Evolutionary conservation across 2,329 filamentous ascomycete genomes (phyloP), one percentile per base, ranked within the genome.

Genomic region (Acarospora socialis): DNA sequence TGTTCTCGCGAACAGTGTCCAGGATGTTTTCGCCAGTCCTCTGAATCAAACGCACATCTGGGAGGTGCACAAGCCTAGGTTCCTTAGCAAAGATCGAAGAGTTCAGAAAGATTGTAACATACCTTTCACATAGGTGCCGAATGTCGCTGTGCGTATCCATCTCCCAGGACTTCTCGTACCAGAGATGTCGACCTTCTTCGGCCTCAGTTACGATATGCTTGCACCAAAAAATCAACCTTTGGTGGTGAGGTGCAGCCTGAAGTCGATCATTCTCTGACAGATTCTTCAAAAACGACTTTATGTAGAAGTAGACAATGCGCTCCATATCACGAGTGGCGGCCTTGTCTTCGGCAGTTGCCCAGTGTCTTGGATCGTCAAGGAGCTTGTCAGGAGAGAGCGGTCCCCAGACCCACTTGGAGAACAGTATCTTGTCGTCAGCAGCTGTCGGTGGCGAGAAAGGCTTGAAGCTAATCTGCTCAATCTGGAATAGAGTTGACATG

Each of bases 11-110:
- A n/a, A 36, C n/a, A 21, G 32, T 32, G 3, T 32, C 12, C 8
- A 29, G 9, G 10, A 36, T 15, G 12, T 32, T 20, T 21, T 36
- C 23, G 15, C 34, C 34, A 16, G 32, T 32, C 15, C 24, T 31
- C 18, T 23, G 32, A 5, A 25, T 22, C 9, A 32, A 21, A n/a
- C n/a, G n/a, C 8, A 21, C 21, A 16, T 18, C 28, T 9, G 21
- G 32, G 9, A 15, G 19, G 23, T 17, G 22, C 14, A 12, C 17
- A 7, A 30, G 13, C 3, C 21, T 13, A 8, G 8, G 8, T 15
- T 7, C 19, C n/a, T 8, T 10, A 12, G 14, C 28, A 20, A 13
- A 10, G n/a, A 19, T 13, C 18, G 5, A 4, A 20, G 12, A 23
- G 14, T 15, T 14, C 22, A 32, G n/a, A n/a, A n/a, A n/a, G n/a